These are phyloP conservation scores for Eutrema japonicum DNA, from an alignment of 345 rosid species.

Conservation along the genomic window DNA sequence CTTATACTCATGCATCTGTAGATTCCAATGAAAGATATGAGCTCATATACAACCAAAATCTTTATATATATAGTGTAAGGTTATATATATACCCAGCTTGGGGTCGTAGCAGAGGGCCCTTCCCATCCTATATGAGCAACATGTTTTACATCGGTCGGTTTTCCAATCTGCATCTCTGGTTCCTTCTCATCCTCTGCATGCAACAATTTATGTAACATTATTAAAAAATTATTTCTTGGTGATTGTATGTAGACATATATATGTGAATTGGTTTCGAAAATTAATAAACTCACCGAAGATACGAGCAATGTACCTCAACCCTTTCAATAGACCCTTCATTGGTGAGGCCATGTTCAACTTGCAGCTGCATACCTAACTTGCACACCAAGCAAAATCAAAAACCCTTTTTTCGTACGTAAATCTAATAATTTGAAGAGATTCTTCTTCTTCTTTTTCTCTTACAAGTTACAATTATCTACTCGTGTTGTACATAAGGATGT, in stretches of 20 bases:
- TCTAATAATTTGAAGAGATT: not conserved
- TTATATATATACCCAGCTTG: conserved; percentile 62
- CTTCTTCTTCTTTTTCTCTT: not conserved
- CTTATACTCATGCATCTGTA: conserved; percentile 73
- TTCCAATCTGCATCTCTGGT: conserved; percentile 80
- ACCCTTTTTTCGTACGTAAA: not conserved
- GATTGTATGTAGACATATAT: not conserved
- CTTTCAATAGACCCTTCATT: conserved; percentile 78
- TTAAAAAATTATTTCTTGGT: not conserved
- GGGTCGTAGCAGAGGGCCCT: conserved; percentile 60
- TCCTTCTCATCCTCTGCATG: conserved; percentile 79
- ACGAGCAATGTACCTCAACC: conserved; percentile 77
- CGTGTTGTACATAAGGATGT: not conserved
- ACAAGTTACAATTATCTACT: not conserved
- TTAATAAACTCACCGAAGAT: conserved; percentile 61
- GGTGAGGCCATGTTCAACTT: conserved; percentile 31
- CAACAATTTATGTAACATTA: conserved; percentile 26
- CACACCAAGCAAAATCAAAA: conserved; percentile 19
- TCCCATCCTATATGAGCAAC: conserved; percentile 98
- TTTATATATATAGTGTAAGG: not conserved
- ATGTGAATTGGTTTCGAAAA: not conserved
- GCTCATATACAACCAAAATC: conserved; percentile 49
- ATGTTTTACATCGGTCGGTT: conserved; percentile 94
- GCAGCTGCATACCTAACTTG: conserved; percentile 38
- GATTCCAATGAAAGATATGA: conserved; percentile 30